A percentile compares a stretch with the other conserved stretches of the same genome.
phyloP scores from a whole-genome alignment of 208 protist species.

The Acanthamoeba royreba region DNA sequence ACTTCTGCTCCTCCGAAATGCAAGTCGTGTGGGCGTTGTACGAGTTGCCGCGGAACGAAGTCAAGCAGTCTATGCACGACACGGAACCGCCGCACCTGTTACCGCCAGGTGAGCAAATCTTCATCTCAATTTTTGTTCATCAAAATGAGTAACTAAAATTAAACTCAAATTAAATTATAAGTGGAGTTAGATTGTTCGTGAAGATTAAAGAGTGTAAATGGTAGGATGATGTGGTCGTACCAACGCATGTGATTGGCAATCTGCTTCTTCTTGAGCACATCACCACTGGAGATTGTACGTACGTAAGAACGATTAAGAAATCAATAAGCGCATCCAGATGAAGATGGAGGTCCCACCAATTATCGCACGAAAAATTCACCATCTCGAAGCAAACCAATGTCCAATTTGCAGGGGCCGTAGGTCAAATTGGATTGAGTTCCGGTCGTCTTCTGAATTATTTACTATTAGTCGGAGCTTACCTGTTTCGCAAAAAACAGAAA shows the following conservation, averaged over 20 bases:
- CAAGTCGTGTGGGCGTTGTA: background rate
- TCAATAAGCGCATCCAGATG: background rate
- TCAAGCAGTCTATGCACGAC: background rate
- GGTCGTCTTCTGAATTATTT: no score
- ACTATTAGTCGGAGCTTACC: no score
- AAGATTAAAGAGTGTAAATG: background rate
- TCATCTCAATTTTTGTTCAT: background rate
- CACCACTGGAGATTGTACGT: background rate
- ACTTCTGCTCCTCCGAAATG: conserved; percentile 27
- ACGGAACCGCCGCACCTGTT: background rate
- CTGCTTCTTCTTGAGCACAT: background rate
- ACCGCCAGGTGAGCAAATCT: background rate
- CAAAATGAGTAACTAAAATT: background rate
- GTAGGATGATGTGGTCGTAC: background rate
- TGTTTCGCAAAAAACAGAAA: background rate
- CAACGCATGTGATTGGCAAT: background rate
- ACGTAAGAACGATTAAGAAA: background rate
- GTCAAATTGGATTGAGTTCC: no score
- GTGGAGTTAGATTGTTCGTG: background rate
- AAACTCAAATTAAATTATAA: background rate
- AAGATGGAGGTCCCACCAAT: background rate
- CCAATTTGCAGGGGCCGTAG: no score
- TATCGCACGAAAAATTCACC: background rate
- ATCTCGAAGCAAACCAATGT: no score
- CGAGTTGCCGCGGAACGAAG: background rate